Conservation (phyloP, 2,329 filamentous ascomycete species). For the Monosporascus ibericus region DNA sequence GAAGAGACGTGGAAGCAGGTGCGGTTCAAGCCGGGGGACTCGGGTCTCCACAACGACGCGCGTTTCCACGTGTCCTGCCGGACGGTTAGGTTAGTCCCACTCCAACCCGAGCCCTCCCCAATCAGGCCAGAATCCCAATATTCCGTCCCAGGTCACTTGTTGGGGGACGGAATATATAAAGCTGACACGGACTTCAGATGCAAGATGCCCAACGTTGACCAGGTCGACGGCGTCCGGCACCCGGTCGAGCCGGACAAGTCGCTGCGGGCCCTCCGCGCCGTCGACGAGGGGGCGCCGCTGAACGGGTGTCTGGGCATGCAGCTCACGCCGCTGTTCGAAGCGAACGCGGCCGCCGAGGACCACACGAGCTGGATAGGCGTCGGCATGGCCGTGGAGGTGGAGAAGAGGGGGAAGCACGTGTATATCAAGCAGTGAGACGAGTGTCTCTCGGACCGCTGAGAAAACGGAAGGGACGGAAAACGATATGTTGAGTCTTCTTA, state of each 20-base stretch:
- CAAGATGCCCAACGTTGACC: conserved; percentile 66
- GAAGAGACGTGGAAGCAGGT: conserved; percentile 67
- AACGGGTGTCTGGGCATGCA: conserved; percentile 61
- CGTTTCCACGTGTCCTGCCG: conserved; percentile 55
- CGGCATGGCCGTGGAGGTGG: conserved; percentile 49
- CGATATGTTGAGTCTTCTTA: too few species aligned
- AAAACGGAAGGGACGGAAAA: too few species aligned
- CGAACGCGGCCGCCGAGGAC: conserved; percentile 16
- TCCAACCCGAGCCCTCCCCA: neutral
- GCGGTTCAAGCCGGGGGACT: conserved; percentile 40
- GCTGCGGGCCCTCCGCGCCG: conserved; percentile 50
- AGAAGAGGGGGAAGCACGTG: conserved; percentile 39
- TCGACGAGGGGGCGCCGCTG: conserved; percentile 53
- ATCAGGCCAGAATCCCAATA: too few species aligned
- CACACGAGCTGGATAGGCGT: conserved; percentile 42
- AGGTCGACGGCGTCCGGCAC: conserved; percentile 50
- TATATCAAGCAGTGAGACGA: conserved; percentile 30
- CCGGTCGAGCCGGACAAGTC: conserved; percentile 50
- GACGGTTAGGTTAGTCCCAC: conserved; percentile 49
- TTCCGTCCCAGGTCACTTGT: too few species aligned
- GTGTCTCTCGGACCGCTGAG: neutral
- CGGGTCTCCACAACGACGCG: conserved; percentile 38
- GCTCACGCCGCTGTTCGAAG: conserved; percentile 49
- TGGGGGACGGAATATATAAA: too few species aligned
- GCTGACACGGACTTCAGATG: conserved; percentile 35